Evolutionary conservation across 106 monocot species (phyloP), one percentile per base, ranked within the genome.

Genomic region (Dactylorhiza incarnata): DNA sequence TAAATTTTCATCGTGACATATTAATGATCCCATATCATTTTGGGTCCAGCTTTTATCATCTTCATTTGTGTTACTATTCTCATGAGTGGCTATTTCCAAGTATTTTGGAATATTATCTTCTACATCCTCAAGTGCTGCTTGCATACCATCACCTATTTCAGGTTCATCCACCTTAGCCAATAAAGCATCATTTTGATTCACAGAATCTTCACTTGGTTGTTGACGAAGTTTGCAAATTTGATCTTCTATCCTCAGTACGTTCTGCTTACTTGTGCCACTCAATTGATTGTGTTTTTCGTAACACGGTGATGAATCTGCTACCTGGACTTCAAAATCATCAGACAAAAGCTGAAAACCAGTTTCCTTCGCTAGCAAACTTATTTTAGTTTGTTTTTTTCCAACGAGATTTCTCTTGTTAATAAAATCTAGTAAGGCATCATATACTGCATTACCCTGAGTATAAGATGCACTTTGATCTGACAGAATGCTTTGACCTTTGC

Each of bases 291-390:
- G 61, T 66, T 83, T 82, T 45, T 68, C 29, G 37, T 63, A 17
- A 59, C 48, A 67, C 71, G 79, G 71, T 6, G 67, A 72, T n/a
- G 85, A 80, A 52, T 89, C 89, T 23, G 82, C 23, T 17, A 80
- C 49, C 81, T 89, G 80, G 4, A 94, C 86, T 62, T 86, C 81
- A 86, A 94, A 97, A 86, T 97, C 97, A 82, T 89, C 89, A 80
- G 97, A 97, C 68, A 97, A 80, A 16, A 94, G 85, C 77, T 97
- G 87, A 83, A 94, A 89, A 22, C 94, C 97, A 80, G 76, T 80
- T 84, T 91, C 87, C 81, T 94, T 97, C 16, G 97, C 91, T 78
- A 97, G 12, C 37, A 86, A 78, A 78, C 94, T 94, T 59, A 97
- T 84, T 88, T 82, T 94, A 24, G 77, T 87, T 74, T 86, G 80